These are phyloP conservation scores for Picea sitchensis DNA, from an alignment of 75 land plant genomes.

Conservation along the genomic window DNA sequence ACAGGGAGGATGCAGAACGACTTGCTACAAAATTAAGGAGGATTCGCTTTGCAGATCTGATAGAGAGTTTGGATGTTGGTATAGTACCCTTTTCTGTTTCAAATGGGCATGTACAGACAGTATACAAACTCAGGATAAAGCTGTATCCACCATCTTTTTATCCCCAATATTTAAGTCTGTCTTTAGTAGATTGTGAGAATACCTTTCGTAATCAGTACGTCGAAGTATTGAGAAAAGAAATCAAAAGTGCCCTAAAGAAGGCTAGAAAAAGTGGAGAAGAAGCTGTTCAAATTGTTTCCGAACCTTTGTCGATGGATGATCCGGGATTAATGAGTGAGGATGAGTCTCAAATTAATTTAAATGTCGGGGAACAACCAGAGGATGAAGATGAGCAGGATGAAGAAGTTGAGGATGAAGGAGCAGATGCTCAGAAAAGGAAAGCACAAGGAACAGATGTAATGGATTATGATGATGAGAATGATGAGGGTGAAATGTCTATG, in stretches of 20 bases:
- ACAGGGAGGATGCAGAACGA: conserved; percentile 75
- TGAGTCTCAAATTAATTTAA: conserved; percentile 20
- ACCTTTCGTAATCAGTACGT: conserved; percentile 30
- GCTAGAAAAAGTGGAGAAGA: conserved; percentile 51
- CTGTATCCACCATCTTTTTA: conserved; percentile 44
- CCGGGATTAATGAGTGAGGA: conserved; percentile 23
- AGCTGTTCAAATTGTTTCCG: conserved; percentile 21
- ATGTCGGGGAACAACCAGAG: conserved; percentile 39
- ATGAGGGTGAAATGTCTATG: conserved; percentile 28
- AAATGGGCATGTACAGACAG: conserved; percentile 15
- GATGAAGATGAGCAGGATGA: conserved; percentile 57
- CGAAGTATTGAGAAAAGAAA: conserved; percentile 44
- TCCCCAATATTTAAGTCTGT: conserved; percentile 42
- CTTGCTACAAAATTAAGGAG: conserved; percentile 66
- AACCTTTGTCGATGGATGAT: conserved; percentile 15
- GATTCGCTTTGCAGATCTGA: conserved; percentile 64
- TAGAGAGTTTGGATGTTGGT: conserved; percentile 69
- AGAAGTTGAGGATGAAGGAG: conserved; percentile 72
- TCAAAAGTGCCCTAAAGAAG: conserved; percentile 33
- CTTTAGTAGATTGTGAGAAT: conserved; percentile 36
- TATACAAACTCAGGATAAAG: conserved; percentile 63
- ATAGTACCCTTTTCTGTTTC: conserved; percentile 42
- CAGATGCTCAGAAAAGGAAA: conserved; percentile 71
- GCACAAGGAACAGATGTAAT: conserved; percentile 70
- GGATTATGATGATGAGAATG: conserved; percentile 72